These are phyloP conservation scores for Hypoxylon lienhwacheense DNA, from an alignment of 495 filamentous ascomycete genomes.

Conservation along the genomic window DNA sequence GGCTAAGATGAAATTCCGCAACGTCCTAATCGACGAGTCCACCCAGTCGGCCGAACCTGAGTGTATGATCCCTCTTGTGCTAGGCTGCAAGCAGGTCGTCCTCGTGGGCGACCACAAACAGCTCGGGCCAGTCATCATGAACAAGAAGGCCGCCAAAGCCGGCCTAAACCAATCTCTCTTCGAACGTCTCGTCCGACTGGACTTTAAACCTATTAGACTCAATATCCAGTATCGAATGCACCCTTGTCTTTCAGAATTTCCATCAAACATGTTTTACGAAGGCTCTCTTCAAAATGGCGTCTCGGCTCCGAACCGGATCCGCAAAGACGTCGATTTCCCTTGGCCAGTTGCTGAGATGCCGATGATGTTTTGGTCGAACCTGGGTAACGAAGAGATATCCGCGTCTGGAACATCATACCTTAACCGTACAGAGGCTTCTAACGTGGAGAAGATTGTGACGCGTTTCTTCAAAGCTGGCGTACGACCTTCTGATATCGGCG, in stretches of 20 bases:
- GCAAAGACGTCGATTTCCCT: slow-evolving; percentile 95
- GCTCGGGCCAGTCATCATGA: slow-evolving; percentile 98
- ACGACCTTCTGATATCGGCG: slow-evolving; percentile 86
- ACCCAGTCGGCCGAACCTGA: slow-evolving; percentile 99
- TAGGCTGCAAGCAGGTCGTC: slow-evolving; percentile 98
- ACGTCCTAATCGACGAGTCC: slow-evolving; percentile 96
- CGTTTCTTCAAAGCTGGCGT: slow-evolving; percentile 99
- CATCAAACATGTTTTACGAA: slow-evolving; percentile 99
- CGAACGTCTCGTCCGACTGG: slow-evolving; percentile 90
- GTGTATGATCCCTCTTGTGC: slow-evolving; percentile 97
- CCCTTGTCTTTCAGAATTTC: slow-evolving; percentile 95
- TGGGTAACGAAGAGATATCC: slow-evolving; percentile 97
- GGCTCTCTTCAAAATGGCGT: slow-evolving; percentile 97
- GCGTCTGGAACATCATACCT: slow-evolving; percentile 97
- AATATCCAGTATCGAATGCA: slow-evolving; percentile 99
- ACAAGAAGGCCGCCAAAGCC: slow-evolving; percentile 98
- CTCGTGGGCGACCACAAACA: slow-evolving; percentile 98
- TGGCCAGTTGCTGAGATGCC: slow-evolving; percentile 93
- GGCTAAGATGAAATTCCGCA: slow-evolving; percentile 95
- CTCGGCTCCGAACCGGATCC: slow-evolving; percentile 81
- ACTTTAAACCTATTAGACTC: slow-evolving; percentile 88
- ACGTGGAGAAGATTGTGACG: slow-evolving; percentile 97
- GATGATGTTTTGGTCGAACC: slow-evolving; percentile 99
- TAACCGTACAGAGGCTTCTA: slow-evolving; percentile 94
- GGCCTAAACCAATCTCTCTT: slow-evolving; percentile 97